Evolutionary conservation across 768 basidiomycete genomes (phyloP), one percentile per base, ranked within the genome.

Genomic region (Leccinum barrowsii): DNA sequence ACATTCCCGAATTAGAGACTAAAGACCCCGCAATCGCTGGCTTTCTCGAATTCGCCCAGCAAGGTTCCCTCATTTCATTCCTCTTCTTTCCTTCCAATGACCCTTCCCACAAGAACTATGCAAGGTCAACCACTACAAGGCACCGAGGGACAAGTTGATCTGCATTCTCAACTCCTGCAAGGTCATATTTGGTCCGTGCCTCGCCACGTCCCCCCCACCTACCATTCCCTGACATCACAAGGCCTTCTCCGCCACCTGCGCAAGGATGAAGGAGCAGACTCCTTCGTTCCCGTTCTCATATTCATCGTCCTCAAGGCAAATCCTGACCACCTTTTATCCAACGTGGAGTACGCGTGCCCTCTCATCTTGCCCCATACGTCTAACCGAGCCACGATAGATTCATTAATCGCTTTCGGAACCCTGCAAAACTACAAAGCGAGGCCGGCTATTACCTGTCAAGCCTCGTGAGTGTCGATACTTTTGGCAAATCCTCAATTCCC

Each of bases 111-210:
- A 67, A 93, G 97, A 99, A 73, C 78, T 99, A 46, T 73, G 94
- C 64, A 98, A 98, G 80, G 89, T 99, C 61, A 98, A 97, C 67
- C 94, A 98, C 70, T 99, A 98, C 78, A 98, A 98, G 73, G 97
- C 97, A 10, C 97, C 97, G 7, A 82, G 97, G 46, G 97, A 99
- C 74, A 99, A 99, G 75, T 78, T 98, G 53, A 98, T 99, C 56
- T 98, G 97, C 73, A 90, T 98, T 40, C 76, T 98, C 52, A 99
- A 99, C 69, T 91, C 86, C 73, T 99, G 95, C 85, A 99, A 99
- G 77, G 94, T 99, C 73, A 98, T 99, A 65, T 98, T 97, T 67
- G 97, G 96, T 94, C 63, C 59, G 89, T 73, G 26, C 12, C 37
- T 49, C 62, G 37, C 64, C 54, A 63, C 54, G 54, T 58, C 42